These are phyloP conservation scores for Candida ortonii DNA, from an alignment of 805 yeast species.

Conservation along the genomic window DNA sequence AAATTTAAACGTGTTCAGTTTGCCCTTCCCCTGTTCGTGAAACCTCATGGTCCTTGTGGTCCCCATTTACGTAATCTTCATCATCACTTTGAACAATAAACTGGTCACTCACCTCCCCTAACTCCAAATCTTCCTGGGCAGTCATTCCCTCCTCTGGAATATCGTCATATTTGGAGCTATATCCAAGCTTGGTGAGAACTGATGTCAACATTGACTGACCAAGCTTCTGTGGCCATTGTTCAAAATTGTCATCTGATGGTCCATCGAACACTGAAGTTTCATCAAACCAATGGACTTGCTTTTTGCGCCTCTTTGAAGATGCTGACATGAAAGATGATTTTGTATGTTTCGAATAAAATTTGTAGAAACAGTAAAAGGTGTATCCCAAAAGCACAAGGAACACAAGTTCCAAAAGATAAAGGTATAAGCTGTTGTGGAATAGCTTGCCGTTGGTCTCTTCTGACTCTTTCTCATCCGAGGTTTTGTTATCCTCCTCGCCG, in stretches of 20 bases:
- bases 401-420: conserved; percentile 26
- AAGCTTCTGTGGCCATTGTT: conserved; percentile 2
- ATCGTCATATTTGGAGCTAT: conserved; percentile 35
- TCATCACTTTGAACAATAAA: conserved; percentile 51
- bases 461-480: conserved; percentile 2
- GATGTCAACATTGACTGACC: conserved; percentile 14
- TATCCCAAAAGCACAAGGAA: conserved; percentile 21
- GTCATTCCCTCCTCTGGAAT: conserved; percentile 19
- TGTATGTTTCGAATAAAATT: conserved; percentile 16
- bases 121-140: conserved; percentile 39
- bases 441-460: too few relatives aligned
- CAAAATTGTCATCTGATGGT: conserved; percentile 6
- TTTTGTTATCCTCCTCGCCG: too few relatives aligned
- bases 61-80: conserved; percentile 28
- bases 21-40: too few relatives aligned
- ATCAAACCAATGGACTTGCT: conserved; percentile 36
- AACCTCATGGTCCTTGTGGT: too few relatives aligned
- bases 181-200: conserved; percentile 34
- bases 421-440: conserved; percentile 15
- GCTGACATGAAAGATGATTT: conserved; percentile 24
- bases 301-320: conserved; percentile 27
- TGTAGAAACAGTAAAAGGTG: conserved; percentile 26
- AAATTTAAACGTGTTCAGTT: too few relatives aligned
- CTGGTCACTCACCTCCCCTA: conserved; percentile 41
- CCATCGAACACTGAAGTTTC: conserved; percentile 15